These are phyloP conservation scores for Tolypocladium paradoxum DNA, from an alignment of 2,329 filamentous ascomycete genomes.

Conservation along the genomic window DNA sequence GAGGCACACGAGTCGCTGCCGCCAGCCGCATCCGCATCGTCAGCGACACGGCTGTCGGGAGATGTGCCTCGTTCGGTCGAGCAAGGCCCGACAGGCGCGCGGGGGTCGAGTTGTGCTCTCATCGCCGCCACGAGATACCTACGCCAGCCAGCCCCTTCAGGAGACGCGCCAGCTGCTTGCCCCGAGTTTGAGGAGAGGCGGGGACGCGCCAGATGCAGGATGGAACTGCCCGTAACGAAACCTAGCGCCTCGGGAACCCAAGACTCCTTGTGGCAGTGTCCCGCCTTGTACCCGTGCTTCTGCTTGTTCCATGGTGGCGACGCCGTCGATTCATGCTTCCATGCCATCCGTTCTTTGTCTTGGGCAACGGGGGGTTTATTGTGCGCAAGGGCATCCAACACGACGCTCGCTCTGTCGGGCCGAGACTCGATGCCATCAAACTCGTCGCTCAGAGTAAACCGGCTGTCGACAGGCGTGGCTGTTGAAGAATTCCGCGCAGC, in stretches of 20 bases:
- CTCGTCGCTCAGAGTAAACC: background rate
- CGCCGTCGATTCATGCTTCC: background rate
- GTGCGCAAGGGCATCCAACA: too few species aligned
- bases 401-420: too few species aligned
- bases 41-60: too few species aligned
- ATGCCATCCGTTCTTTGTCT: background rate
- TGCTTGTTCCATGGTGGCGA: background rate
- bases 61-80: background rate
- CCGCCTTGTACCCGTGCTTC: too few species aligned
- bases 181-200: background rate
- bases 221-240: background rate
- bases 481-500: background rate
- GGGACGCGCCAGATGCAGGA: too few species aligned
- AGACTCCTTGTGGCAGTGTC: too few species aligned
- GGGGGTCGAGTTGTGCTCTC: background rate
- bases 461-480: background rate
- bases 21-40: background rate
- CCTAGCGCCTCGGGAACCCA: background rate
- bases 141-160: too few species aligned
- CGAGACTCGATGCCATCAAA: background rate
- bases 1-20: background rate
- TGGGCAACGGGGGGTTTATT: too few species aligned
- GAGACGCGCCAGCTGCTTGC: background rate
- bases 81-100: background rate
- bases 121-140: background rate